phyloP scores from a whole-genome alignment of 805 yeast genomes.

The Starmerella powellii region DNA sequence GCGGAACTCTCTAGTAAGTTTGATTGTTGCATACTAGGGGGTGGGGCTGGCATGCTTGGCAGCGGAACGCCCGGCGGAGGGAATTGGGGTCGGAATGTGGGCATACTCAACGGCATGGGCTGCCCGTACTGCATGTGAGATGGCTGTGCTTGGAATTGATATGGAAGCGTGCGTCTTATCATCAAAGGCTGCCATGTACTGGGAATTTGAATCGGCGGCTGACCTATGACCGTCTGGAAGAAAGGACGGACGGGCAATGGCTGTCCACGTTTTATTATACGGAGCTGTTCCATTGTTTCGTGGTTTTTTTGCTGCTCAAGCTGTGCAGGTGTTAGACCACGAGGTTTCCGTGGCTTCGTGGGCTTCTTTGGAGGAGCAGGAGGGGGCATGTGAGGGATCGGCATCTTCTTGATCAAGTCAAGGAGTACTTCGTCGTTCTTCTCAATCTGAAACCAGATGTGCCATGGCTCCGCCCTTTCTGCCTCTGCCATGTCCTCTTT shows the following conservation, averaged over 20 bases:
- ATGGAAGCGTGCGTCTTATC: too few species aligned
- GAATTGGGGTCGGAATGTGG: too few species aligned
- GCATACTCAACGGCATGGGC: too few species aligned
- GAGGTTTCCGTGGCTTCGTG: slow-evolving; percentile 15
- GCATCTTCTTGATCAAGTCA: slow-evolving; percentile 21
- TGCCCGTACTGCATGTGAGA: too few species aligned
- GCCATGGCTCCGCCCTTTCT: slow-evolving; percentile 44
- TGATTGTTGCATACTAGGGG: too few species aligned
- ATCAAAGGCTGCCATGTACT: too few species aligned
- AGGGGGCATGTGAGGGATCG: slow-evolving; percentile 18
- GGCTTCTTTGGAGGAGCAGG: slow-evolving; percentile 14
- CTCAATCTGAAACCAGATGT: slow-evolving; percentile 68
- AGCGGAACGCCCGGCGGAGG: too few species aligned
- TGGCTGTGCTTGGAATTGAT: too few species aligned
- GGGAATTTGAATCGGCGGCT: too few species aligned
- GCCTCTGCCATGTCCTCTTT: slow-evolving; percentile 47
- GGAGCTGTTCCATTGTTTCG: background rate
- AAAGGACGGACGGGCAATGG: slow-evolving; percentile 4
- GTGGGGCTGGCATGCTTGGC: too few species aligned
- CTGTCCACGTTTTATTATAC: slow-evolving; percentile 8
- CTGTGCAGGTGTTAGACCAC: slow-evolving; percentile 7
- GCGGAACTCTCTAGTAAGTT: too few species aligned
- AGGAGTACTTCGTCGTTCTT: slow-evolving; percentile 24
- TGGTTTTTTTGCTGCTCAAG: background rate
- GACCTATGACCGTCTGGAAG: background rate